Percentiles rank a stretch among this genome's conserved stretches.
Evolutionary conservation across 805 yeast species (phyloP).

Genomic region (Candida andamanensis): DNA sequence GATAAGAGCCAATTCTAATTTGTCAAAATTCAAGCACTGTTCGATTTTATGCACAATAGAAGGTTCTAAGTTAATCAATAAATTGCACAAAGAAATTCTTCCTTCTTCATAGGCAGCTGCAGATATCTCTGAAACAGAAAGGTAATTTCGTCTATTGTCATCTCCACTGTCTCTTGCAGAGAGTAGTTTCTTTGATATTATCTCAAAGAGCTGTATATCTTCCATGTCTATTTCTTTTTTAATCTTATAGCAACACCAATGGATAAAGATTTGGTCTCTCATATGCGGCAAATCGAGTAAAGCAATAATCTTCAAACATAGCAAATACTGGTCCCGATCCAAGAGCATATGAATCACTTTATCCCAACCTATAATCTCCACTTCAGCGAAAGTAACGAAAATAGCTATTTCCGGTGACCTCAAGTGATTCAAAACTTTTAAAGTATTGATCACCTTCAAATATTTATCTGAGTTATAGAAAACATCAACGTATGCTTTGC

Average conservation of each 20-base stretch:
- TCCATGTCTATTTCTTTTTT: conserved; percentile 45
- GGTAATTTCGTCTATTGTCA: conserved; percentile 25
- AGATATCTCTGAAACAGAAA: conserved; percentile 56
- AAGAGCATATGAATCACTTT: conserved; percentile 53
- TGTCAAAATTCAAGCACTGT: conserved; percentile 65
- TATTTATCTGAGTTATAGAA: conserved; percentile 56
- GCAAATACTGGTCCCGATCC: conserved; percentile 51
- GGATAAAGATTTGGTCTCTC: conserved; percentile 45
- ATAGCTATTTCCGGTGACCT: conserved; percentile 63
- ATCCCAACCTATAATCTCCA: conserved; percentile 47
- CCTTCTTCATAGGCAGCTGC: conserved; percentile 78
- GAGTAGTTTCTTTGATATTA: conserved; percentile 44
- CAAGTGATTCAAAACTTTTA: conserved; percentile 67
- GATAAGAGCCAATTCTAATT: conserved; percentile 60
- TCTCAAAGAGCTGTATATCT: conserved; percentile 55
- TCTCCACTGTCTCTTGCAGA: conserved; percentile 12
- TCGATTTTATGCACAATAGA: conserved; percentile 51
- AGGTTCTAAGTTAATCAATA: conserved; percentile 66
- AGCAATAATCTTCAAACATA: conserved; percentile 59
- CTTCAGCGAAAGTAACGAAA: conserved; percentile 58
- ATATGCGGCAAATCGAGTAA: conserved; percentile 39
- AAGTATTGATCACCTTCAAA: conserved; percentile 52
- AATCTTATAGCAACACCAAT: conserved; percentile 80
- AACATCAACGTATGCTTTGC: conserved; percentile 56
- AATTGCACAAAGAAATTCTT: conserved; percentile 59